These are phyloP conservation scores for Epichloe coenophiala DNA, from an alignment of 2,329 filamentous ascomycete genomes.

Conservation along the genomic window DNA sequence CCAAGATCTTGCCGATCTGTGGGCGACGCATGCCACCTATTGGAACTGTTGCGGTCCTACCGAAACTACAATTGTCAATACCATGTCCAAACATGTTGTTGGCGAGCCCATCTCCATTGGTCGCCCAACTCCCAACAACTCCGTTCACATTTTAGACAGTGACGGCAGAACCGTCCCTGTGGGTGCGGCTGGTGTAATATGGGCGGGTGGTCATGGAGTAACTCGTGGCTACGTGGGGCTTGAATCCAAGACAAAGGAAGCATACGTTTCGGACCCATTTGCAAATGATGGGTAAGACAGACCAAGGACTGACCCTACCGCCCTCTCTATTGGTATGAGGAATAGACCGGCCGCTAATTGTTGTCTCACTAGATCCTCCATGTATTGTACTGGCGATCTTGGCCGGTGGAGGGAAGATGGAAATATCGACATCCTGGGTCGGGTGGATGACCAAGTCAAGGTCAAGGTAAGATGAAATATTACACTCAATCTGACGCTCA, in stretches of 20 bases:
- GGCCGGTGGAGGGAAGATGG: constrained; percentile 40
- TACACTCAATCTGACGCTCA: not conserved
- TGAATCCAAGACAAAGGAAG: constrained; percentile 33
- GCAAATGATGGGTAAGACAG: constrained; percentile 32
- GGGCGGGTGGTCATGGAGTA: constrained; percentile 42
- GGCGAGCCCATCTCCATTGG: constrained; percentile 39
- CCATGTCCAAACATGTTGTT: constrained; percentile 34
- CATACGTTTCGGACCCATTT: constrained; percentile 38
- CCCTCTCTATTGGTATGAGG: constrained; percentile 1
- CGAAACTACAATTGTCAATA: constrained; percentile 47
- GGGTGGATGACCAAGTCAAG: constrained; percentile 49
- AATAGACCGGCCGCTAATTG: constrained; percentile 3
- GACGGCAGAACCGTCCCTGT: constrained; percentile 27
- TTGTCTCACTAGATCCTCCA: constrained; percentile 23
- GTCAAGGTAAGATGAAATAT: constrained; percentile 30
- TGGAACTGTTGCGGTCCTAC: constrained; percentile 48
- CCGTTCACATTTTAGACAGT: constrained; percentile 39
- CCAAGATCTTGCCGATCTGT: constrained; percentile 38
- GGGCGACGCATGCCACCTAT: constrained; percentile 34
- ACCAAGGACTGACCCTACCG: not conserved
- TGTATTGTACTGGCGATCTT: constrained; percentile 50
- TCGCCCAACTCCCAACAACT: constrained; percentile 41
- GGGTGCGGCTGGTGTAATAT: constrained; percentile 38
- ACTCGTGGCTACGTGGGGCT: constrained; percentile 42
- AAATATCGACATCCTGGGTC: constrained; percentile 39